Base-by-base conservation (phyloP, 179 eudicot genomes). In the Beta lomatogona region DNA sequence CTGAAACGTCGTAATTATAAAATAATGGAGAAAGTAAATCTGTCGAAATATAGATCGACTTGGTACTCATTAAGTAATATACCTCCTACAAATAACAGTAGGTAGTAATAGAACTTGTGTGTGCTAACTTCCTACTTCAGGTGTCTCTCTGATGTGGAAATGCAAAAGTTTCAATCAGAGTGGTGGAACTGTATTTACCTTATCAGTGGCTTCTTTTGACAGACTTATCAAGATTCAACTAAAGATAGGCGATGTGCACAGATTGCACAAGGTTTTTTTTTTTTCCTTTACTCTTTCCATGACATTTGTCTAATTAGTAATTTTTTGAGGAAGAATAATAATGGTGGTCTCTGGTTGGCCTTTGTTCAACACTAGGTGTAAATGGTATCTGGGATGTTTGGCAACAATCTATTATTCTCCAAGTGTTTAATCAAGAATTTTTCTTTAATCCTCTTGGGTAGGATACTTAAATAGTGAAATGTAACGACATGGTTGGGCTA, bases 161-260 rank as follows among this genome's bases (percentile, higher is more conserved):
- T 54, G 68, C 69, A 16, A 15, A 36, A 22, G 78, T 54, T 54
- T 50, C 6, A 44, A 9, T 45, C 18, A 77, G 46, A 28, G 21
- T 71, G 22, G 21, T 16, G 19, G 54, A 18, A 28, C 72, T 48
- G 41, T 57, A 18, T 68, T 41, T 67, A 16, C 55, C 44, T 80
- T 74, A 63, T 61, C 22, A 6, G 22, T 66, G 25, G 67, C 72
- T 41, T 81, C 73, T 50, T 57, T 61, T 57, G 60, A 64, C 88
- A 97, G 98, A 98, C 96, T 53, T 97, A 97, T 86, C 97, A 93
- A 88, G 99, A 97, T 69, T 93, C 97, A 70, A 93, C 95, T 0
- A 97, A 94, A 88, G 99, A 97, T 88, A 94, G 89, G 72, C 87
- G 98, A 31, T 97, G 98, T 28, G 90, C 96, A 31, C 97, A 89